Evolutionary conservation across 805 yeast genomes (phyloP), one percentile per base, ranked within the genome.

Genomic region (Saccharomycodes ludwigii): DNA sequence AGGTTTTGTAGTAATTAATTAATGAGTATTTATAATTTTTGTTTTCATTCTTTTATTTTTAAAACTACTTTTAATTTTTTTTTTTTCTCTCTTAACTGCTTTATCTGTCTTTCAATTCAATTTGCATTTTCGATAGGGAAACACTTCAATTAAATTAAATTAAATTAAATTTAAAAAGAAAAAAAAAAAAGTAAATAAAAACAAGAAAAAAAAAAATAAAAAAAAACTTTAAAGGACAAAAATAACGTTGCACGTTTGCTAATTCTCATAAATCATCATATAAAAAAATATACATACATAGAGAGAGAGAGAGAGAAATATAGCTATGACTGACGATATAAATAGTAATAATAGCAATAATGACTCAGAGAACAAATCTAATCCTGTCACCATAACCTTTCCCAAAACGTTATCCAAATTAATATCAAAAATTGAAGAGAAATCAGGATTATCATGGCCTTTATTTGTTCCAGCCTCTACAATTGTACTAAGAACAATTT

Each of bases 361-460:
- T 3, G 12, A 14, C n/a, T 11, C 30, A 5, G 32, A 20, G 25
- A 14, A 36, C 40, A 27, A 29, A 36, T 5, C 34, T 37, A 10
- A 24, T 35, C 3, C 23, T 39, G 16, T 23, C 13, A 28, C 44
- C 37, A 23, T 30, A 1, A 39, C 41, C 2, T 31, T 43, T 19
- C 25, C 39, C 20, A 23, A 46, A 3, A 17, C 34, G 2, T 39
- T 49, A 17, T 52, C 61, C 1, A 50, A 54, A 8, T 35, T 52
- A 8, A 40, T 76, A 14, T 70, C 67, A 36, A 37, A 58, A 1
- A 30, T 71, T 1, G 88, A 80, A 52, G 54, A 65, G 6, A 34
- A 45, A n/a, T 50, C 74, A 1, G 79, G 80, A 0, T 44, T 86
- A 2, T 84, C 94, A 3, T 86, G 96, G 95, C 73, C 82, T 64